Evolutionary conservation across 371 early-diverging fungal genomes (phyloP), one percentile per base, ranked within the genome.

Genomic region (Lichtheimia ornata): DNA sequence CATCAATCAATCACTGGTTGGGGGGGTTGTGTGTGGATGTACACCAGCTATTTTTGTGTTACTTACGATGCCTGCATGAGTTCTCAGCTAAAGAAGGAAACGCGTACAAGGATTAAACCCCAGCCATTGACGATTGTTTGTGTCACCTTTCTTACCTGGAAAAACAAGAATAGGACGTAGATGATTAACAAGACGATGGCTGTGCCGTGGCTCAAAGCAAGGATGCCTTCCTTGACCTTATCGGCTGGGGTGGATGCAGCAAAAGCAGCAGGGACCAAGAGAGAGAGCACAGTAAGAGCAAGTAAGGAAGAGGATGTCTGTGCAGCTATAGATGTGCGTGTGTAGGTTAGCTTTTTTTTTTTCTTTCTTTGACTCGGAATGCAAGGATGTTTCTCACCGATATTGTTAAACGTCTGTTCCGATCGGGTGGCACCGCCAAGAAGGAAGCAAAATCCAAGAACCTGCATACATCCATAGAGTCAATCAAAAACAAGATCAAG

Each of bases 221-320:
- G 57, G 15, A 88, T 79, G 13, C 84, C 81, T 47, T 72, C 63
- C 12, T 74, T 63, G 17, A 61, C 65, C 45, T 70, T 67, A 49
- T 61, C 65, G 4, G 70, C 69, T 5, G 68, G 49, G 28, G 81
- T 69, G 35, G 81, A 66, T 0, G 70, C 70, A 57, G 66, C 67
- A 66, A 91, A 92, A 0, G 93, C 93, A 6, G 94, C 91, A 11
- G 95, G 95, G 41, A 94, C 76, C 57, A 96, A 61, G 24, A 92
- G 72, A 12, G 91, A 87, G 40, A 92, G 66, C 22, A 91, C 85
- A 0, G 91, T 83, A 52, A 96, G 69, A 2, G 88, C 86, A 62
- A 95, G 67, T 4, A 96, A 79, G 7, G 91, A 88, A 15, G 90
- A 77, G 6, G 85, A 84, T 2, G 91, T 91, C 69, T 92, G 90